Conservation (phyloP, 805 yeast species). For the Torulaspora delbrueckii region DNA sequence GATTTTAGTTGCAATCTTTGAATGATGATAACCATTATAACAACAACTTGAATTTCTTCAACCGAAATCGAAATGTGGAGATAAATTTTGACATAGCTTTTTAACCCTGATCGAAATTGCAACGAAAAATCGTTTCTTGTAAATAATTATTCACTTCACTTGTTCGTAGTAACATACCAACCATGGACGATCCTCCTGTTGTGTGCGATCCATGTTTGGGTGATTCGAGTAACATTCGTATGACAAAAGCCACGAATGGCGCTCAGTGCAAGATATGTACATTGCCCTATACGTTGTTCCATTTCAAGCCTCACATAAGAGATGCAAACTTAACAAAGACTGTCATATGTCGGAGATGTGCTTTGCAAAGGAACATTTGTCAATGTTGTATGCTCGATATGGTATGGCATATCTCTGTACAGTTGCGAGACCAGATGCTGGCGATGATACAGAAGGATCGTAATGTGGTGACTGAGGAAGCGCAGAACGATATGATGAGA, state of each 20-base stretch:
- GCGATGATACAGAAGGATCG: constrained; percentile 56
- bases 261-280: constrained; percentile 84
- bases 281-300: constrained; percentile 73
- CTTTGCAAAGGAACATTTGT: constrained; percentile 75
- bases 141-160: background rate
- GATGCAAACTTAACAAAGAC: constrained; percentile 49
- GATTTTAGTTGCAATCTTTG: constrained; percentile 11
- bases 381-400: constrained; percentile 84
- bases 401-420: constrained; percentile 72
- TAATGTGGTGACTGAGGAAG: constrained; percentile 36
- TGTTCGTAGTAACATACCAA: background rate
- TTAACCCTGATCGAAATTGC: constrained; percentile 51
- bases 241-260: constrained; percentile 66
- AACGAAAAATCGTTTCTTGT: constrained; percentile 1
- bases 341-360: constrained; percentile 71
- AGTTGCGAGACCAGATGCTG: constrained; percentile 73
- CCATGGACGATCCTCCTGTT: constrained; percentile 43
- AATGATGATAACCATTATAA: constrained; percentile 41
- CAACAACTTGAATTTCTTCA: constrained; percentile 65
- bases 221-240: constrained; percentile 35
- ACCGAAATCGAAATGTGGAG: constrained; percentile 61
- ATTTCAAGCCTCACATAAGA: constrained; percentile 44
- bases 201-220: constrained; percentile 77
- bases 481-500: constrained; percentile 50
- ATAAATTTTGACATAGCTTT: constrained; percentile 55